Evolutionary conservation across 257 asterid genomes (phyloP).

Genomic region (Fraxinus cuspidata): DNA sequence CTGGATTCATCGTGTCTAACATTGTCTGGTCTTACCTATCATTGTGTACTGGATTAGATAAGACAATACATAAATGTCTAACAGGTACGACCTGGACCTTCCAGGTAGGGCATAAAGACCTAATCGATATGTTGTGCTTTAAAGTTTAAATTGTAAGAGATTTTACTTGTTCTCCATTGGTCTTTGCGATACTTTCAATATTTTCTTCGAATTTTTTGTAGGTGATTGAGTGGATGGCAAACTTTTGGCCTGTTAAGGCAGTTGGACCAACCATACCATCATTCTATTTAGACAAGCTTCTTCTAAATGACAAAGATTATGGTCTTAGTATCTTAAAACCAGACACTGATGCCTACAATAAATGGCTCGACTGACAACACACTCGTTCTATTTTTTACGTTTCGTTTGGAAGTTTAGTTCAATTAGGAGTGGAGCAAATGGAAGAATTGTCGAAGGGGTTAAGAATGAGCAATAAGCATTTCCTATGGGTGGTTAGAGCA

Average conservation of each 20-base stretch:
- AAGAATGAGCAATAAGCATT: conserved; percentile 5
- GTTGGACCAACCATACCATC: conserved; percentile 15
- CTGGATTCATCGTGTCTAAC: neutral
- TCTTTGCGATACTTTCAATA: too few species aligned
- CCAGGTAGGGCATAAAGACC: too few species aligned
- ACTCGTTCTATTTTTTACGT: conserved; percentile 26
- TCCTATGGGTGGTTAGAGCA: conserved; percentile 38
- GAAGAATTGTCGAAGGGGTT: conserved; percentile 29
- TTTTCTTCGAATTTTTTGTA: neutral
- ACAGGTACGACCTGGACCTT: too few species aligned
- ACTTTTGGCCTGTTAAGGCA: neutral
- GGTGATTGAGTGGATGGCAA: conserved; percentile 12
- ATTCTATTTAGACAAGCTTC: neutral
- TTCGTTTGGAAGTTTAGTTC: conserved; percentile 30
- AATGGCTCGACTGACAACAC: neutral
- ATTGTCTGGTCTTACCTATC: too few species aligned
- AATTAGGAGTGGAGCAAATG: conserved; percentile 3
- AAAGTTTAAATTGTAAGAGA: too few species aligned
- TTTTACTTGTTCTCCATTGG: too few species aligned
- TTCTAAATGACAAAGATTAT: conserved; percentile 9
- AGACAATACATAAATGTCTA: too few species aligned
- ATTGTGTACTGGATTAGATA: too few species aligned
- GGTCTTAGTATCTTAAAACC: conserved; percentile 12
- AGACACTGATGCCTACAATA: neutral
- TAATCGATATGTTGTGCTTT: neutral